Evolutionary conservation across 2,329 filamentous ascomycete species (phyloP).

Genomic region (Chaetomium sp.): DNA sequence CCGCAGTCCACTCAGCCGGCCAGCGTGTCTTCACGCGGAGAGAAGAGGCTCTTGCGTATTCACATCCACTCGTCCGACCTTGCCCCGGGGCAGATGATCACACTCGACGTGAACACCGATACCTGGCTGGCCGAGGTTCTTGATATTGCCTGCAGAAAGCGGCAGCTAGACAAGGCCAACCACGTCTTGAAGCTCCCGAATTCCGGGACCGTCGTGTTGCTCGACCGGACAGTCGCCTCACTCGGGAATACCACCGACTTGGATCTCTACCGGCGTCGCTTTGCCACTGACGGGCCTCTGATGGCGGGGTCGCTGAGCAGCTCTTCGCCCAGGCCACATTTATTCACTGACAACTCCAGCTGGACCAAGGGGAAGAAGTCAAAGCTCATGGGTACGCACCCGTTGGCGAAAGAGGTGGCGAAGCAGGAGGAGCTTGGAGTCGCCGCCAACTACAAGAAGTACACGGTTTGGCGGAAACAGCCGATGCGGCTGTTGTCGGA

Average conservation of each 20-base stretch:
- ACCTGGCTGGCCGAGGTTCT: conserved; percentile 83
- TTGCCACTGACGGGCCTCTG: conserved; percentile 72
- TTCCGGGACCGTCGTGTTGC: conserved; percentile 72
- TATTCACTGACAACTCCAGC: conserved; percentile 52
- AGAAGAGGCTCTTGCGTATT: conserved; percentile 70
- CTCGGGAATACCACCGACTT: conserved; percentile 75
- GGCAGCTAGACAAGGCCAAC: conserved; percentile 75
- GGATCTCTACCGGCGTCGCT: conserved; percentile 73
- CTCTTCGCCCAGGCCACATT: conserved; percentile 67
- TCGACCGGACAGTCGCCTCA: conserved; percentile 77
- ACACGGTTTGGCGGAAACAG: conserved; percentile 79
- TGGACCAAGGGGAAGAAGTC: conserved; percentile 58
- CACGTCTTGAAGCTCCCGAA: conserved; percentile 78
- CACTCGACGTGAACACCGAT: conserved; percentile 75
- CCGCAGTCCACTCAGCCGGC: conserved; percentile 47
- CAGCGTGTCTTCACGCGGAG: conserved; percentile 54
- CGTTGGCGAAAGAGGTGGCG: conserved; percentile 64
- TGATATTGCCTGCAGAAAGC: conserved; percentile 74
- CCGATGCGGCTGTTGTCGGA: conserved; percentile 81
- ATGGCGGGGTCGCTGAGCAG: conserved; percentile 69
- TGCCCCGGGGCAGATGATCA: conserved; percentile 72
- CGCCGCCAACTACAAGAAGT: conserved; percentile 69
- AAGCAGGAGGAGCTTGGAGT: conserved; percentile 61
- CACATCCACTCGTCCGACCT: conserved; percentile 71
- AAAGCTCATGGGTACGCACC: conserved; percentile 61